Conservation (phyloP, 225 moss, liverwort and hornwort genomes). For the Climacium dendroides region DNA sequence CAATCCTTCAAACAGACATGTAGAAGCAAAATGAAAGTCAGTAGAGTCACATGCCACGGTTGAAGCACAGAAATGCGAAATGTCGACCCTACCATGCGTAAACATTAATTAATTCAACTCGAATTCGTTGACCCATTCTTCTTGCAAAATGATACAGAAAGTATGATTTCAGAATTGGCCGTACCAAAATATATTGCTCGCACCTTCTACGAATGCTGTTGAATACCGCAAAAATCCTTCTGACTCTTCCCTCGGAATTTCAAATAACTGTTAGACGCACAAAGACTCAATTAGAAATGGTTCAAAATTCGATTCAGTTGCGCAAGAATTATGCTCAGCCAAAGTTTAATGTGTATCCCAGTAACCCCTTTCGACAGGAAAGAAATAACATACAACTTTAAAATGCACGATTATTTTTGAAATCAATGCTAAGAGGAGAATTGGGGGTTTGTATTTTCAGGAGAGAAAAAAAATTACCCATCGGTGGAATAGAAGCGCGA, state of each 20-base stretch:
- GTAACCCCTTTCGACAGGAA: not conserved
- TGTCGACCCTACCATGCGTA: not conserved
- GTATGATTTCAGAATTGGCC: not conserved
- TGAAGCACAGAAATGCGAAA: not conserved
- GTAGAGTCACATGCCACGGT: not conserved
- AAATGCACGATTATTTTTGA: not conserved
- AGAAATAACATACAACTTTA: not conserved
- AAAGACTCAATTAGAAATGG: not conserved
- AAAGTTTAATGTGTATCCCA: not conserved
- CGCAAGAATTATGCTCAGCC: not conserved
- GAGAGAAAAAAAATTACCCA: constrained; percentile 36
- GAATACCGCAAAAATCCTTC: constrained; percentile 77
- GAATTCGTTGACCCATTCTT: not conserved
- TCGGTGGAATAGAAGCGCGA: constrained; percentile 78
- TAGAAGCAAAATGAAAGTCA: not conserved
- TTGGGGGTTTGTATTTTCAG: not conserved
- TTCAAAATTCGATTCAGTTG: not conserved
- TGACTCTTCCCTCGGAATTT: constrained; percentile 63
- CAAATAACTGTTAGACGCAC: constrained; percentile 57
- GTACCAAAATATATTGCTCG: constrained; percentile 85
- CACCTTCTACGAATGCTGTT: constrained; percentile 90
- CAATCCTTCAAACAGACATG: constrained; percentile 58
- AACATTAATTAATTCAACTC: not conserved
- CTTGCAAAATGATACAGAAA: not conserved
- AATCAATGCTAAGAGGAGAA: not conserved